Evolutionary conservation across 1,139 yeast genomes (phyloP), one percentile per base, ranked within the genome.

Genomic region (Schizosaccharomyces versatilis): DNA sequence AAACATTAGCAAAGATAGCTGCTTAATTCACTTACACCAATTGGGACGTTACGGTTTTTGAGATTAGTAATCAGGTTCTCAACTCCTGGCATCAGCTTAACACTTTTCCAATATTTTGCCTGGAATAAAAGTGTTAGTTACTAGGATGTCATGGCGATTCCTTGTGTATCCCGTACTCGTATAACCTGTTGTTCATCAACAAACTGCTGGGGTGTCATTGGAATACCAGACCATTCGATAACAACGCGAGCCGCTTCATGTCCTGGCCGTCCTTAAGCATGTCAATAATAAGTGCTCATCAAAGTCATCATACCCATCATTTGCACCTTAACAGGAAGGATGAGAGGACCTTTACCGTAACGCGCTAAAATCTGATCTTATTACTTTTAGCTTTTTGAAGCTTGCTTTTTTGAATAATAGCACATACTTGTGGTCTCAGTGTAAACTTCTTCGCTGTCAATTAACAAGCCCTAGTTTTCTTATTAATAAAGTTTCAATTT

Each of bases 391-490:
- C 19, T 14, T 15, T 38, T 9, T 7, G 24, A 5, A 6, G 14
- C 7, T 14, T 6, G 39, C 10, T 38, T 6, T 12, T 3, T 8
- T 14, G 10, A 9, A 39, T 17, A 14, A 36, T 15, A 19, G 5
- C 19, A 36, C 52, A 19, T 38, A 49, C 52, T 75, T 47, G 84
- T 71, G 3, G 83, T 82, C 57, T 78, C 77, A 0, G 98, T 88
- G 66, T 90, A 90, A 57, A 86, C 73, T 60, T 84, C 94, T 67
- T 90, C 98, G 1, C 96, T 83, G 68, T 88, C 84, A 64, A 90
- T 75, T 59, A 90, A 71, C 36, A 94, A 76, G 1, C 98, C 98
- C 49, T 44, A n/a, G 7, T 9, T 24, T 17, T 32, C 32, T 44
- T 19, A 44, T 32, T 19, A 12, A 17, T 24, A 10, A 44, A 32